Evolutionary conservation across 2,329 filamentous ascomycete species (phyloP), one percentile per base, ranked within the genome.

Genomic region (Chaetomium strumarium): DNA sequence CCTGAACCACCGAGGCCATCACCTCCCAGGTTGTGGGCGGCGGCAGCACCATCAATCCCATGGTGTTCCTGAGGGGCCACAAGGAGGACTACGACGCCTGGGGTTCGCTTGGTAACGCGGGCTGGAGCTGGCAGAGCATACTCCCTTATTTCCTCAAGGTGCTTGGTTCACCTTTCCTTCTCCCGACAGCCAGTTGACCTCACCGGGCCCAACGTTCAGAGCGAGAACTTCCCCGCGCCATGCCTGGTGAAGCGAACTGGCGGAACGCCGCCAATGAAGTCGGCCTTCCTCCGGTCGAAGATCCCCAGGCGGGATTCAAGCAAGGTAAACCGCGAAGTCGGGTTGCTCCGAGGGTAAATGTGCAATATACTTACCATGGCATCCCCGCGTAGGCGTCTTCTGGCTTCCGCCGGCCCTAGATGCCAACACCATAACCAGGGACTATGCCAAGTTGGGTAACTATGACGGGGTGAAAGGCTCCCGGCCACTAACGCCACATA

Each of bases 71-170:
- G 36, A 55, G 67, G 36, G 67, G 66, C 5, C 56, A 63, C 11
- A 60, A 58, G 8, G 58, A 57, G 24, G 68, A 71, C 44, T 69
- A 68, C 36, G 58, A 68, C 51, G 61, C 58, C 44, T 71, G 68
- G 67, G 67, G 60, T 16, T 56, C 60, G 3, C 60, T 70, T 9
- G 68, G 66, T 1, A 66, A 66, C 20, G 45, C 60, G 6, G 64
- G 64, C 5, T 69, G 66, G 66, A 61, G 63, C 40, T 71, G 67
- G 64, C 58, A 71, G 8, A 62, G 58, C 16, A 61, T 77, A 36
- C 62, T 72, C 1, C 72, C 70, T 0, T 76, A 74, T 55, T 70
- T 75, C 57, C 68, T 67, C 30, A 75, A 74, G 61, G 70, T 69
- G 24, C 5, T 37, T 20, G 13, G 17, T 34, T 34, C 13, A 14